Evolutionary conservation across 805 yeast genomes (phyloP), one percentile per base, ranked within the genome.

Genomic region (Suhomyces prunicola): DNA sequence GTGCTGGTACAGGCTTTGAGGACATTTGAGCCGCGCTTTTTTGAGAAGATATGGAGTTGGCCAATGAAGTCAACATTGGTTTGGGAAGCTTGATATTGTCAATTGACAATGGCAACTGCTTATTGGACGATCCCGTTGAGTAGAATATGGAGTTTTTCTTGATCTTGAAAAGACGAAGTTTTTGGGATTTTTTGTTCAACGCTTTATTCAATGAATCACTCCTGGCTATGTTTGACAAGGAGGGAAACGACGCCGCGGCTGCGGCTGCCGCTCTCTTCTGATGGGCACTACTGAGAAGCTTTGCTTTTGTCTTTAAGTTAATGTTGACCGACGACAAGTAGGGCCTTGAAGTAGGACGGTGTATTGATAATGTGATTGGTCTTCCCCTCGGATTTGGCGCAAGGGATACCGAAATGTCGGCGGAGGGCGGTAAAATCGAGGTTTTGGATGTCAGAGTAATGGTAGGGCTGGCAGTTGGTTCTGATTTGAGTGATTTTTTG

Each of bases 161-260:
- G 53, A 75, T 73, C 56, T 73, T 70, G 57, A 65, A 74, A 49
- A 75, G 64, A 53, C 67, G 70, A 57, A 75, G 64, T 54, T 60
- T 63, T 47, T 64, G 61, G 39, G 46, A 24, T 42, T 44, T 46
- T 47, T 22, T 24, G 35, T 47, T 51, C n/a, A 19, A 39, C 8
- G 36, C 36, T 33, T 33, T 33, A 23, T 47, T 56, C 19, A 41
- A 47, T 22, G 52, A 57, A 48, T 58, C 61, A 33, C 59, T 62
- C 39, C 55, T 56, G 42, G 64, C 61, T 40, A 69, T 67, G 50
- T 60, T 59, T 13, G 67, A 57, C 45, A 66, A 61, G 10, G 67
- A 57, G 4, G 64, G 62, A 29, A 55, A 56, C 24, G 41, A 40
- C 5, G 26, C 35, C 2, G 29, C 35, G 7, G 33, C 35, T 6